Evolutionary conservation across 164 flowering plant species (phyloP), one percentile per base, ranked within the genome.

Genomic region (Chimonanthus salicifolius): DNA sequence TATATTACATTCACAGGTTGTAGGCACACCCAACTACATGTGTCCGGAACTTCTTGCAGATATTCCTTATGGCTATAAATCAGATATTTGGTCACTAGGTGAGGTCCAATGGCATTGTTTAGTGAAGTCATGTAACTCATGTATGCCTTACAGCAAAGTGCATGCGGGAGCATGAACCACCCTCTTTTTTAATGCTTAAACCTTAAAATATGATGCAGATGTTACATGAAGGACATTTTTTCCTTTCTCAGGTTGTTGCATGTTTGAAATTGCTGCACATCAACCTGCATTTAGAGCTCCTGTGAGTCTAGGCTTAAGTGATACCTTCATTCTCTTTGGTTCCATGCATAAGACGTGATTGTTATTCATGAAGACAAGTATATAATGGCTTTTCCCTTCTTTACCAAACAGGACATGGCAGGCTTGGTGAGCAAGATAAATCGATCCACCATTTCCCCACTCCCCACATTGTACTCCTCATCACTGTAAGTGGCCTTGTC

Each of bases 11-110:
- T 47, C 69, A 4, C 82, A 95, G 99, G 99, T 95, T 58, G 99
- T 95, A 70, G 99, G 99, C 82, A 95, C 99, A 70, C 99, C 99
- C 67, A 95, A 95, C 83, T 95, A 95, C 84, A 95, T 95, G 99
- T 95, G 99, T 76, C 99, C 99, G 68, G 99, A 95, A 82, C 88
- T 95, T 74, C 94, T 95, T 74, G 90, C 99, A 48, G 99, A 95
- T 82, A 95, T 95, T 76, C 99, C 99, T 20, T 95, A 95, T 80
- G 99, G 99, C 76, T 95, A 93, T 83, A 95, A 95, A 77, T 95
- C 99, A 13, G 99, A 95, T 82, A 95, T 95, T 71, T 95, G 99
- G 99, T 95, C 99, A 51, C 85, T 95, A 67, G 99, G 99, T 95
- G 86, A 45, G 70, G 4, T 58, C 10, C 33, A 33, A 33, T 33